phyloP scores from a whole-genome alignment of 139 green algal species.

The Parachlorella kessleri region DNA sequence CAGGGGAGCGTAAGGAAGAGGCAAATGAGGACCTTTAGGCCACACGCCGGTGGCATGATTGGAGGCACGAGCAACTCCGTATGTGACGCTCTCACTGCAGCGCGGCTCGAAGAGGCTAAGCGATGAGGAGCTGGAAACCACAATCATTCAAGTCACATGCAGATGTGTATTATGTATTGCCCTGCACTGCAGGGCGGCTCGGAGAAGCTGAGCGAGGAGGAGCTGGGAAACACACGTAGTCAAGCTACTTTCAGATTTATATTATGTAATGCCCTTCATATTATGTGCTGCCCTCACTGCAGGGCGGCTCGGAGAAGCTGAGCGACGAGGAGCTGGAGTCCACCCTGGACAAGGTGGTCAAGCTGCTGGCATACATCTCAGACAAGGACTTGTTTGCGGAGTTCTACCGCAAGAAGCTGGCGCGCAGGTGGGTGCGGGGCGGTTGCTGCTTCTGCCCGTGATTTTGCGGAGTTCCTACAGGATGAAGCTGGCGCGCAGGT shows the following conservation, averaged over 20 bases:
- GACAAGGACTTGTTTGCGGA: constrained; percentile 95
- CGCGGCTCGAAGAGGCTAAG: constrained; percentile 89
- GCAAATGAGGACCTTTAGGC: no score
- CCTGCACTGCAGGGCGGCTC: constrained; percentile 63
- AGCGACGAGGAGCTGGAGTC: constrained; percentile 94
- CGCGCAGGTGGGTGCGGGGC: constrained; percentile 43
- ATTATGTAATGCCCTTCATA: not conserved
- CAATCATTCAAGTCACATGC: no score
- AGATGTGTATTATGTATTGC: no score
- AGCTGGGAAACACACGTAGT: no score
- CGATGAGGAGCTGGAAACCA: constrained; percentile 94
- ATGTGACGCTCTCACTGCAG: no score
- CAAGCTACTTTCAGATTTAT: no score
- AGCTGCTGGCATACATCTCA: constrained; percentile 97
- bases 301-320: constrained; percentile 91
- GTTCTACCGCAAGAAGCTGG: constrained; percentile 98
- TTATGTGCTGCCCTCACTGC: not conserved
- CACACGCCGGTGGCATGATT: no score
- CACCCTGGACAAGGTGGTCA: constrained; percentile 96
- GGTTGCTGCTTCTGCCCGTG: no score
- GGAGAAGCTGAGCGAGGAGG: constrained; percentile 96
- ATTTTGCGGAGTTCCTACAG: constrained; percentile 98
- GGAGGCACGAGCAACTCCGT: no score
- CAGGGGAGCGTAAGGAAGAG: no score
- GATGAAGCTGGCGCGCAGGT: constrained; percentile 84